A percentile compares a stretch with the other conserved stretches of the same genome.
Evolutionary conservation across 306 rosid species (phyloP).

Genomic region (Begonia masoniana): DNA sequence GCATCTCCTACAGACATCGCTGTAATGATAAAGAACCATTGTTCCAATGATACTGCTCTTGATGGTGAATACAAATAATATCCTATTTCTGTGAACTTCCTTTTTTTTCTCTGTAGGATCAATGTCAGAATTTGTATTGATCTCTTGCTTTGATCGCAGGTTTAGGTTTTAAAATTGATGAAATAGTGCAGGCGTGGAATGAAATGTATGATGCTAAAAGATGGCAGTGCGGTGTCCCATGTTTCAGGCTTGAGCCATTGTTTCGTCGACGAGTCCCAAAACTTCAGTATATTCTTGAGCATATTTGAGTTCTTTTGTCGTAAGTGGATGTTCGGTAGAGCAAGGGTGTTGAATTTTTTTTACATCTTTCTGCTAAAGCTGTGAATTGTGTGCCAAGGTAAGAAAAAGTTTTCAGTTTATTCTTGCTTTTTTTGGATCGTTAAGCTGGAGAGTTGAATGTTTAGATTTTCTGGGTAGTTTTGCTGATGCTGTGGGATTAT

Average conservation of each 20-base stretch:
- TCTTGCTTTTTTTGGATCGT: no score
- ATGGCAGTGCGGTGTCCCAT: conserved; percentile 80
- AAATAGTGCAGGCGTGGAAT: conserved; percentile 81
- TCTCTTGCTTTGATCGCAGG: conserved; percentile 22
- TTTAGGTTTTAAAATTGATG: conserved; percentile 71
- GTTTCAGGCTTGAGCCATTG: conserved; percentile 80
- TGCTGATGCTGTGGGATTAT: no score
- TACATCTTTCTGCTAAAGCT: no score
- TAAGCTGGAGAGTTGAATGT: no score
- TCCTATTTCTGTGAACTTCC: background rate
- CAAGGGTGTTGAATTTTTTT: background rate
- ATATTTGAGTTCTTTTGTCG: conserved; percentile 22
- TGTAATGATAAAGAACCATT: conserved; percentile 81
- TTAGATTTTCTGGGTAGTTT: no score
- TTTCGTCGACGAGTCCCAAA: conserved; percentile 75
- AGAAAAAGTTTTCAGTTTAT: no score
- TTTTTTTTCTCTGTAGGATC: background rate
- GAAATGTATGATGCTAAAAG: conserved; percentile 89
- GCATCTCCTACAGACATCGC: conserved; percentile 76
- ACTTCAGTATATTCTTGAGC: conserved; percentile 63
- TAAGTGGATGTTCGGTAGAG: background rate
- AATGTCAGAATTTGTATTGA: background rate
- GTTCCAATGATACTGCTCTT: conserved; percentile 69
- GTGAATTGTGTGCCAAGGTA: no score
- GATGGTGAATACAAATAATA: conserved; percentile 35